These are phyloP conservation scores for Trichoderma semiorbis DNA, from an alignment of 2,329 filamentous ascomycete species.

Conservation along the genomic window DNA sequence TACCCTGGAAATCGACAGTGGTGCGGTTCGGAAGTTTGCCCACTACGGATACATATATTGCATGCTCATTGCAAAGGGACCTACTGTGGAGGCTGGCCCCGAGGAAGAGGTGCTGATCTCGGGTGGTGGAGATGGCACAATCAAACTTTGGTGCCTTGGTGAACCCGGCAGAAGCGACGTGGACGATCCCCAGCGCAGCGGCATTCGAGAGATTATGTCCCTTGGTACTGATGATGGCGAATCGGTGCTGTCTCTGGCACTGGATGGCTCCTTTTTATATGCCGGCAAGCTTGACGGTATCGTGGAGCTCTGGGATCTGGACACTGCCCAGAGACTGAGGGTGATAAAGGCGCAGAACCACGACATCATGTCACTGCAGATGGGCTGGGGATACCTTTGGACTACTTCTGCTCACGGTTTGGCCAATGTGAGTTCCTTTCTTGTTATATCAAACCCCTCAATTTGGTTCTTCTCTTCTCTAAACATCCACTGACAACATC, in stretches of 20 bases:
- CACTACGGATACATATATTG: conserved; percentile 96
- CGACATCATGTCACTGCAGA: conserved; percentile 82
- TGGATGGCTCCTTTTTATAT: conserved; percentile 91
- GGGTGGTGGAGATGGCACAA: conserved; percentile 87
- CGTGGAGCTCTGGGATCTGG: conserved; percentile 94
- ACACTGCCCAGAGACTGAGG: conserved; percentile 84
- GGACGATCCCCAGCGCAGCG: conserved; percentile 48
- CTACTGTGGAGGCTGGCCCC: conserved; percentile 61
- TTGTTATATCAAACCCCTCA: not conserved
- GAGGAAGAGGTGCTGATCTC: conserved; percentile 83
- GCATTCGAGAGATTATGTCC: conserved; percentile 66
- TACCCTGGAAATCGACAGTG: conserved; percentile 75
- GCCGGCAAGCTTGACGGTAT: conserved; percentile 83
- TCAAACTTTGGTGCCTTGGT: conserved; percentile 82
- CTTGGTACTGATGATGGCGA: conserved; percentile 60
- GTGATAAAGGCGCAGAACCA: conserved; percentile 77
- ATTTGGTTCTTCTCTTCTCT: fast-evolving
- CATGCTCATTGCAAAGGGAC: conserved; percentile 79
- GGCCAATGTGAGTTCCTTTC: conserved; percentile 62
- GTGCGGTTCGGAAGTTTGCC: conserved; percentile 81
- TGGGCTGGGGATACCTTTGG: conserved; percentile 81
- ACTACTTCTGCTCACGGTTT: conserved; percentile 87
- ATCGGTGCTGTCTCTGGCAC: conserved; percentile 71
- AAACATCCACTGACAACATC: conserved; percentile 12
- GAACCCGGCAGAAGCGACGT: conserved; percentile 24